phyloP scores from a whole-genome alignment of 2,329 filamentous ascomycete species.

The Geoglossum cookeanum region DNA sequence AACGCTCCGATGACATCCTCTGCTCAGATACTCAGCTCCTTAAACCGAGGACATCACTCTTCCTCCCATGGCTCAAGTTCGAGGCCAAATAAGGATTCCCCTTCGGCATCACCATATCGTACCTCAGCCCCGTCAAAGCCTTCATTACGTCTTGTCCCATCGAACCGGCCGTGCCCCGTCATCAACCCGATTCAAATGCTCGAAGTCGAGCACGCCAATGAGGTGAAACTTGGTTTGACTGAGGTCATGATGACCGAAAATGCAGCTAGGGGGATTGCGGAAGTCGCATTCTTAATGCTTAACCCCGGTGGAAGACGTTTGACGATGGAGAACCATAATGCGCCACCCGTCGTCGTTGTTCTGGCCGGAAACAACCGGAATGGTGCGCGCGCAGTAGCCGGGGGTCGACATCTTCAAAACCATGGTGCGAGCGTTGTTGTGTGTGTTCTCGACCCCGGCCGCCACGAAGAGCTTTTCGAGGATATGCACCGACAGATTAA shows the following conservation, averaged over 20 bases:
- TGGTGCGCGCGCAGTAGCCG: constrained; percentile 66
- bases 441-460: constrained; percentile 69
- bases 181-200: constrained; percentile 65
- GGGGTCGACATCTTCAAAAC: constrained; percentile 70
- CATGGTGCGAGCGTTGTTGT: constrained; percentile 65
- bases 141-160: constrained; percentile 33
- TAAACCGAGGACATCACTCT: background rate
- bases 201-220: constrained; percentile 78
- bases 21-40: background rate
- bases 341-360: constrained; percentile 45
- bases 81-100: constrained; percentile 17
- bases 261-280: constrained; percentile 70
- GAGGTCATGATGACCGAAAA: constrained; percentile 89
- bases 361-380: constrained; percentile 93
- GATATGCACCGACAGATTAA: constrained; percentile 65
- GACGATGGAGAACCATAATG: constrained; percentile 22
- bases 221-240: constrained; percentile 67
- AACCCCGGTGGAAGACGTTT: constrained; percentile 37
- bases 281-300: constrained; percentile 56
- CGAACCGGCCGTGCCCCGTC: constrained; percentile 34
- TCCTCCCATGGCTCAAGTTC: constrained; percentile 1
- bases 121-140: constrained; percentile 17
- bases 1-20: background rate
- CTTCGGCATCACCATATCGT: constrained; percentile 23
- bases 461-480: constrained; percentile 62